phyloP scores from a whole-genome alignment of 805 yeast species.

The Hermanozyma aechmeae region DNA sequence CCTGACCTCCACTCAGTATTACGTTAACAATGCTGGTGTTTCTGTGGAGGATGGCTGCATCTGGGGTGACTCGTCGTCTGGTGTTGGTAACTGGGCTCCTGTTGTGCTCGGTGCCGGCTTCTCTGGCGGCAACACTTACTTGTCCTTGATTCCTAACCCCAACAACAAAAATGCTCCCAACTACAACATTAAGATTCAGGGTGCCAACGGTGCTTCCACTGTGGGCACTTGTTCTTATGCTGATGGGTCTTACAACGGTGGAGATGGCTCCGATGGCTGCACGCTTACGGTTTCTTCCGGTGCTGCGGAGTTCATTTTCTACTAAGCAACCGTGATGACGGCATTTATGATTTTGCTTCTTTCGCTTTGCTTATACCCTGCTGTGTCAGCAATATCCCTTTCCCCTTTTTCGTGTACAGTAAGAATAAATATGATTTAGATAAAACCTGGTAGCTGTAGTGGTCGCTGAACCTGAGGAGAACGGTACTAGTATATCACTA shows the following conservation, averaged over 20 bases:
- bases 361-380: too few species aligned
- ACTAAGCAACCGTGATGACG: slow-evolving; percentile 2
- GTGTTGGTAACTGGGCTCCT: slow-evolving; percentile 76
- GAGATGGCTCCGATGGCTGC: slow-evolving; percentile 12
- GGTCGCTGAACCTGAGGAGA: too few species aligned
- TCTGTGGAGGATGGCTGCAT: slow-evolving; percentile 59
- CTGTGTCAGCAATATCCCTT: too few species aligned
- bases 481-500: too few species aligned
- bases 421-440: too few species aligned
- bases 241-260: slow-evolving; percentile 10
- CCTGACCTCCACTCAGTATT: slow-evolving; percentile 62
- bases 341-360: background rate
- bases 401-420: too few species aligned
- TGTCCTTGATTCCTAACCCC: slow-evolving; percentile 72
- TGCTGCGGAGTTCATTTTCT: slow-evolving; percentile 10
- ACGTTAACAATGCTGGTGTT: slow-evolving; percentile 72
- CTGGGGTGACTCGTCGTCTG: slow-evolving; percentile 55
- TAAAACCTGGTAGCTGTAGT: too few species aligned
- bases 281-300: slow-evolving; percentile 11
- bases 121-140: slow-evolving; percentile 50
- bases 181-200: slow-evolving; percentile 34
- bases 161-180: slow-evolving; percentile 43
- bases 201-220: slow-evolving; percentile 9
- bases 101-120: slow-evolving; percentile 71
- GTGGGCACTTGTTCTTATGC: slow-evolving; percentile 10